Percentiles rank a stretch among this genome's conserved stretches.
Conservation (phyloP, 2,329 filamentous ascomycete genomes). For the Aspergillus pseudoglaucus region DNA sequence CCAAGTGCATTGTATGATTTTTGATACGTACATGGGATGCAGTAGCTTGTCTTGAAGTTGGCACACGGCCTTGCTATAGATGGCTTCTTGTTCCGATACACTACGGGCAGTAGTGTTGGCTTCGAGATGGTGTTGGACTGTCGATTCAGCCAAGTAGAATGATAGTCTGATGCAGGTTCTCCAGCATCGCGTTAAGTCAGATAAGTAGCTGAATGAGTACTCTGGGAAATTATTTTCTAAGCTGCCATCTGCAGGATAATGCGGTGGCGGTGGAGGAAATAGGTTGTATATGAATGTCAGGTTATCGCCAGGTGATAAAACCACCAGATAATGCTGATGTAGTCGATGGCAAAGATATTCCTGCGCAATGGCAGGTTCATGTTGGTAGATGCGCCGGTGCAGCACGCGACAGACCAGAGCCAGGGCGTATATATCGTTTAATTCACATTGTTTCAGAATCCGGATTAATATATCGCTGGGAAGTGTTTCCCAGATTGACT, state of each 20-base stretch:
- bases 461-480: constrained; percentile 13
- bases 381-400: constrained; percentile 11
- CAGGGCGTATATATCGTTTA: constrained; percentile 16
- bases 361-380: constrained; percentile 17
- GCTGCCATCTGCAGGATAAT: constrained; percentile 11
- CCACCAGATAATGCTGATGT: not conserved
- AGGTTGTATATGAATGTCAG: constrained; percentile 19
- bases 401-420: constrained; percentile 16
- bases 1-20: not conserved
- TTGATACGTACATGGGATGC: constrained; percentile 12
- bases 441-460: constrained; percentile 13
- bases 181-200: constrained; percentile 20
- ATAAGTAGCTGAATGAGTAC: constrained; percentile 22
- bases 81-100: constrained; percentile 18
- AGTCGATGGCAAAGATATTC: constrained; percentile 15
- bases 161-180: constrained; percentile 19
- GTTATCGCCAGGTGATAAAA: constrained; percentile 16
- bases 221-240: constrained; percentile 13
- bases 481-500: constrained; percentile 15
- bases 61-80: constrained; percentile 18
- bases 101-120: constrained; percentile 13
- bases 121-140: constrained; percentile 17
- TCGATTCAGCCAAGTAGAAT: constrained; percentile 19
- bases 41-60: constrained; percentile 17
- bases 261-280: constrained; percentile 21